Percentiles rank a stretch among this genome's conserved stretches.
phyloP scores from a whole-genome alignment of 495 filamentous ascomycete species.

The Aspergillus incahuasiensis region DNA sequence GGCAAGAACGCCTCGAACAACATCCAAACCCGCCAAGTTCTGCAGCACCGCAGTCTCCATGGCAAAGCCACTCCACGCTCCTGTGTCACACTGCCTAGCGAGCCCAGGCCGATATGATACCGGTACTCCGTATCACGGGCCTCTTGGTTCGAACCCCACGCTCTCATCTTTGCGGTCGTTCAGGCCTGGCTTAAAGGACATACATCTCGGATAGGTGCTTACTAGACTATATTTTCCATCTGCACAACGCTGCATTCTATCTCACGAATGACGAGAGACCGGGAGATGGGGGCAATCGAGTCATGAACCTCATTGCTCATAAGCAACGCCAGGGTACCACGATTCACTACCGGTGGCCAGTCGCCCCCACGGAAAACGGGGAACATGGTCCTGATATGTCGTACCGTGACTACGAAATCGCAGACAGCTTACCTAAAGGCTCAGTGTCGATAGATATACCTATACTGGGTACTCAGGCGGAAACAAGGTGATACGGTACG shows the following conservation, averaged over 20 bases:
- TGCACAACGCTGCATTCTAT: neutral
- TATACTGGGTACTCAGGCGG: neutral
- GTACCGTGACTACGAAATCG: neutral
- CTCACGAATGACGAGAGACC: neutral
- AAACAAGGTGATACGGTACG: neutral
- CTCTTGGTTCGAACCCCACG: neutral
- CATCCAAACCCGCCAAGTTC: no score
- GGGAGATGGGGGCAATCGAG: neutral
- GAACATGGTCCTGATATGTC: neutral
- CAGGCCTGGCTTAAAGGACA: neutral
- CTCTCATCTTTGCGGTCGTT: neutral
- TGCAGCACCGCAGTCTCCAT: no score
- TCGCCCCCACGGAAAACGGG: neutral
- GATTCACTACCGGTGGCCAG: neutral
- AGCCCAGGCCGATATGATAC: neutral
- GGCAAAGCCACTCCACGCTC: no score
- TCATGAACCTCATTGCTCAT: neutral
- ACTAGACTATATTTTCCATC: neutral
- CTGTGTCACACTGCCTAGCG: neutral
- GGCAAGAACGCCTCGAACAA: no score
- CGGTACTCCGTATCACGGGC: neutral
- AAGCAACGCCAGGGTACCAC: neutral
- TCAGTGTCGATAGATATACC: neutral
- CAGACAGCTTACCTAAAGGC: neutral
- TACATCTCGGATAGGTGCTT: constrained; percentile 4